Percentiles rank a stretch among this genome's conserved stretches.
These are phyloP conservation scores for Torulaspora microellipsoides DNA, from an alignment of 805 yeast species.

Conservation along the genomic window DNA sequence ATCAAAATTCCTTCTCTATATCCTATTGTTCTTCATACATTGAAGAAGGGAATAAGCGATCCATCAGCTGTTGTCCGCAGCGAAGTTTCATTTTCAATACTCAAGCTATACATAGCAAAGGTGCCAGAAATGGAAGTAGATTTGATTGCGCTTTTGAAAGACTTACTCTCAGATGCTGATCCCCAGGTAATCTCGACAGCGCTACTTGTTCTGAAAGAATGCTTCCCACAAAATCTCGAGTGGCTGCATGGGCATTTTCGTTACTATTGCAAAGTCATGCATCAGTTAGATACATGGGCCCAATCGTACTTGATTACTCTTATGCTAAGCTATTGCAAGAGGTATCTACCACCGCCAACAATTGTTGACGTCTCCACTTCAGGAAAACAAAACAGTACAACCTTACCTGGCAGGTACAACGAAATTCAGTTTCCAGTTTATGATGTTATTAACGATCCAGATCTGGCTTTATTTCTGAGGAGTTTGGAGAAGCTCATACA, in stretches of 20 bases:
- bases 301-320: slow-evolving; percentile 56
- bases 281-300: slow-evolving; percentile 67
- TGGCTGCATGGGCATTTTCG: slow-evolving; percentile 69
- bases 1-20: slow-evolving; percentile 74
- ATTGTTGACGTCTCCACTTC: slow-evolving; percentile 34
- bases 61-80: slow-evolving; percentile 72
- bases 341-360: slow-evolving; percentile 54
- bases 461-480: slow-evolving; percentile 50
- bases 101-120: slow-evolving; percentile 46
- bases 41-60: slow-evolving; percentile 65
- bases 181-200: slow-evolving; percentile 68
- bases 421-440: slow-evolving; percentile 38
- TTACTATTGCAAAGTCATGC: slow-evolving; percentile 45
- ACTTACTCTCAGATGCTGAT: slow-evolving; percentile 61
- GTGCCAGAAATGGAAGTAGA: slow-evolving; percentile 44
- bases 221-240: slow-evolving; percentile 55
- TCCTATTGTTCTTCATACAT: slow-evolving; percentile 70
- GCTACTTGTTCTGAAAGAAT: slow-evolving; percentile 48
- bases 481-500: slow-evolving; percentile 45
- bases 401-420: slow-evolving; percentile 43
- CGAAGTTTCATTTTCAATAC: slow-evolving; percentile 72
- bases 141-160: slow-evolving; percentile 45
- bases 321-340: slow-evolving; percentile 60
- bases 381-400: slow-evolving; percentile 19
- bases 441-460: slow-evolving; percentile 48